Conservation (phyloP, 2,329 filamentous ascomycete genomes). For the Fusarium floridanum region DNA sequence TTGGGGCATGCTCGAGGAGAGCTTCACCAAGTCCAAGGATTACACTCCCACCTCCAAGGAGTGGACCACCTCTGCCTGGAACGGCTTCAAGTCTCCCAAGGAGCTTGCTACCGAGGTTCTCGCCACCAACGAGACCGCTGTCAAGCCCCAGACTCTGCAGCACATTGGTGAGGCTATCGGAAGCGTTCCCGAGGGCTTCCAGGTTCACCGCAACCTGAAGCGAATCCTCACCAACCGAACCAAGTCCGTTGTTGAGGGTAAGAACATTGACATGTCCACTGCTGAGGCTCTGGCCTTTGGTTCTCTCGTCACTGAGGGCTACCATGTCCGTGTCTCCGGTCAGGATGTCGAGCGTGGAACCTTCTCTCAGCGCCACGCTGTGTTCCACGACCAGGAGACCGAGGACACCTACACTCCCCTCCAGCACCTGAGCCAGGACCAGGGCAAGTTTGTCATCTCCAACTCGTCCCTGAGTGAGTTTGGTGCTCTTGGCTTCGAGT, state of each 20-base stretch:
- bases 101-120: conserved; percentile 95
- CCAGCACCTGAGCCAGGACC: conserved; percentile 88
- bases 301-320: conserved; percentile 88
- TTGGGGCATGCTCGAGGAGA: conserved; percentile 98
- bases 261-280: conserved; percentile 97
- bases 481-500: conserved; percentile 92
- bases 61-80: conserved; percentile 99
- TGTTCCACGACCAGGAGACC: conserved; percentile 96
- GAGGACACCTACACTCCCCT: conserved; percentile 94
- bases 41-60: conserved; percentile 97
- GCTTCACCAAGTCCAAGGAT: conserved; percentile 96
- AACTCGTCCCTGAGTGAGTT: conserved; percentile 88
- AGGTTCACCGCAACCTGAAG: conserved; percentile 94
- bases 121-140: conserved; percentile 88
- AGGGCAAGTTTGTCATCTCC: conserved; percentile 95
- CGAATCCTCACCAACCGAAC: conserved; percentile 91
- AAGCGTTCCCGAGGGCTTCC: conserved; percentile 84
- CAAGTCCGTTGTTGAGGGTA: conserved; percentile 92
- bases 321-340: conserved; percentile 97
- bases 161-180: conserved; percentile 88
- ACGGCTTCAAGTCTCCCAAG: conserved; percentile 99
- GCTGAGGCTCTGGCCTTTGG: conserved; percentile 97
- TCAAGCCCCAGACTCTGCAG: conserved; percentile 79
- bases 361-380: conserved; percentile 97
- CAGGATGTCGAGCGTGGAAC: conserved; percentile 99